Conservation (phyloP, 2,329 filamentous ascomycete genomes). For the Aspergillus proliferans region DNA sequence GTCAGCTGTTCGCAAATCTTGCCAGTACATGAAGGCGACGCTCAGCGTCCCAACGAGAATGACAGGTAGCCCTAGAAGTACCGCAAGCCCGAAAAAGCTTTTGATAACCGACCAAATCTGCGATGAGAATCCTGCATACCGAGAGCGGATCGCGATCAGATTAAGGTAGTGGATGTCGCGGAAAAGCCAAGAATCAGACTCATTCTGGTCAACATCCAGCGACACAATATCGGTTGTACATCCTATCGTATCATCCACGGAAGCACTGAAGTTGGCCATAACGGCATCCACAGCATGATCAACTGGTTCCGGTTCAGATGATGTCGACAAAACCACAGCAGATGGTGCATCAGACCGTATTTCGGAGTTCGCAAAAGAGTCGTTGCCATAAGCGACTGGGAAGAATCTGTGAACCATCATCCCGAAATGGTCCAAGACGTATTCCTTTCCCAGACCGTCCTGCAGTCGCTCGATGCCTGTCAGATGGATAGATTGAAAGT, state of each 20-base stretch:
- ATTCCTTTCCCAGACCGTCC: background rate
- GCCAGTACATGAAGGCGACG: background rate
- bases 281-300: background rate
- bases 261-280: background rate
- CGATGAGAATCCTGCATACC: background rate
- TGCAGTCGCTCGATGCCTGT: background rate
- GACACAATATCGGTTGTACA: background rate
- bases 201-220: background rate
- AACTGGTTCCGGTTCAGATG: background rate
- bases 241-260: background rate
- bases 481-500: background rate
- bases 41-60: background rate
- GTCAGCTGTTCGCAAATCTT: background rate
- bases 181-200: background rate
- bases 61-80: background rate
- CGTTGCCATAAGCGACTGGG: background rate
- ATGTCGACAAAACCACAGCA: background rate
- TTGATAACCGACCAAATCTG: background rate
- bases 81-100: background rate
- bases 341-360: background rate
- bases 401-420: background rate
- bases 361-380: background rate
- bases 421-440: background rate
- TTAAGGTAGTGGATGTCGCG: background rate
- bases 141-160: background rate